Base-by-base conservation (phyloP, 2,329 filamentous ascomycete genomes). In the Ophiostoma sp. region DNA sequence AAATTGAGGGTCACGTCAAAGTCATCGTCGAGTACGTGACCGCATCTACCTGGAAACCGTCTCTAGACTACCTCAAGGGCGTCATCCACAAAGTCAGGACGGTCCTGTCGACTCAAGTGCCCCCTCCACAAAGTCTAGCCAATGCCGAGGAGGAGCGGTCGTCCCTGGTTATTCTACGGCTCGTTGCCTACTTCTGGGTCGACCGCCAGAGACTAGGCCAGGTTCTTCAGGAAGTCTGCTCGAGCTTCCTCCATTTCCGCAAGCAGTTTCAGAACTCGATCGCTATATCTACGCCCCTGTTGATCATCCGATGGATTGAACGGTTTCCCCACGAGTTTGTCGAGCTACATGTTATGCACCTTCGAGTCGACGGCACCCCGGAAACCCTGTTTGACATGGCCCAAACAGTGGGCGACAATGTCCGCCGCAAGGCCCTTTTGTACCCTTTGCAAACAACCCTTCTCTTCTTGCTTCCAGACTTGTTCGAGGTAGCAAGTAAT, bases 361-460 rank as follows among this genome's bases (percentile, higher is more conserved):
- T 85, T 77, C 86, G 88, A 77, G 84, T 92, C n/a, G 90, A 92
- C 76, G 88, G 87, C 66, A 88, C 88, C 11, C 87, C 89, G 5
- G 90, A 92, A 78, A 91, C 89, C 0, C 83, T 92, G 31, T 92
- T 92, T 78, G 90, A 92, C 77, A 92, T 92, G 88, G 86, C 88
- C 5, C 86, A 89, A 76, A 88, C 88, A 2, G 85, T 90, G 36
- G 84, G 85, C 48, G 90, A 92, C 78, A 88, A 85, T 72, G 85
- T 84, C 50, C 85, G 85, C 75, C 85, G 87, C 66, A 88, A 86
- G 76, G 84, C 84, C 3, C 81, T 88, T 42, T 82, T 91, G 25
- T 90, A 87, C 76, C 89, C 90, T 19, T 83, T 92, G 70, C 90
- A 92, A 78, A 89, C 86, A 1, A 85, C 87, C 15, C 81, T 92